These are phyloP conservation scores for Pterocarpus santalinus DNA, from an alignment of 306 rosid species.

Conservation along the genomic window DNA sequence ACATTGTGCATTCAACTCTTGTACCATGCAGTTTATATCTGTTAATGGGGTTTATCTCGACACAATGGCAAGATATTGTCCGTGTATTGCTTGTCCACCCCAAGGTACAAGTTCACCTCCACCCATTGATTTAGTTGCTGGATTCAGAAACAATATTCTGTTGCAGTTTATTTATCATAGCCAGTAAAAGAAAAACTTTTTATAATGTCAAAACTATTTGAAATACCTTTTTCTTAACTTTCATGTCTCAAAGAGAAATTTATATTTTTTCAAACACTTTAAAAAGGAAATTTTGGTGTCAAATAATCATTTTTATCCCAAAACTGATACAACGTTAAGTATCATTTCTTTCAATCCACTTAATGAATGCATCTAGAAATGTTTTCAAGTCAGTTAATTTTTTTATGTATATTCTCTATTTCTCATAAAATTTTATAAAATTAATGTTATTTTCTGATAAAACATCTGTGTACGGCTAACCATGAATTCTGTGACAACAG, in stretches of 20 bases:
- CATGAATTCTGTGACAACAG: constrained; percentile 68
- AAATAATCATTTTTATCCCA: neutral
- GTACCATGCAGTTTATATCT: constrained; percentile 82
- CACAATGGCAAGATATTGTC: constrained; percentile 88
- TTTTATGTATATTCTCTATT: neutral
- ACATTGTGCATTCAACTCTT: constrained; percentile 78
- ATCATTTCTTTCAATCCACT: constrained; percentile 26
- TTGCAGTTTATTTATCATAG: constrained; percentile 29
- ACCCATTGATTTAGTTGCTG: constrained; percentile 32
- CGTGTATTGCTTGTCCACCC: constrained; percentile 93
- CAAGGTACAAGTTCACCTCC: constrained; percentile 63
- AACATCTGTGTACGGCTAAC: constrained; percentile 45
- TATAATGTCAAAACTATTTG: constrained; percentile 11
- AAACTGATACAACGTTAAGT: constrained; percentile 1
- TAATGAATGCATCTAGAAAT: constrained; percentile 42
- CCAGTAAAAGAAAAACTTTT: constrained; percentile 15
- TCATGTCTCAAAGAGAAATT: neutral
- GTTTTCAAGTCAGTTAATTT: constrained; percentile 19
- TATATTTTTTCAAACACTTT: neutral
- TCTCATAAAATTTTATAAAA: constrained; percentile 30
- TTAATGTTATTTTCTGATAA: constrained; percentile 36
- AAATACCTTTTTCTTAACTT: constrained; percentile 24
- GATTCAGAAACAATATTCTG: constrained; percentile 25
- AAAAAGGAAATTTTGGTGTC: constrained; percentile 26
- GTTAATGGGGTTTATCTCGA: constrained; percentile 73